Conservation (phyloP, 371 early-diverging fungal species). For the Mortierella sp. region DNA sequence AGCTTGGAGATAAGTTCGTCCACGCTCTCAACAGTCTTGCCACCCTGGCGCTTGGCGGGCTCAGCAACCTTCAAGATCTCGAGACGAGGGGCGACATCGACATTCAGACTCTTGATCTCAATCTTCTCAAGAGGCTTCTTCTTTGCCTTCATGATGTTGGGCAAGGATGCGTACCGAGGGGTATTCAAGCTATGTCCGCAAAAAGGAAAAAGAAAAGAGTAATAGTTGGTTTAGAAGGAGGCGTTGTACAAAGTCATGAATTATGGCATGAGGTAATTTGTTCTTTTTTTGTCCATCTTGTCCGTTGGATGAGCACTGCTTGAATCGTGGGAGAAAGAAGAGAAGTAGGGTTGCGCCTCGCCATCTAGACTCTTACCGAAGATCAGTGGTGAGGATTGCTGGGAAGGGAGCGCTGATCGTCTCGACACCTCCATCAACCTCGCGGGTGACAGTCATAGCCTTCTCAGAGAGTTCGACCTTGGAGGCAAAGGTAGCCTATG, state of each 20-base stretch:
- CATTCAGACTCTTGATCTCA: conserved; percentile 82
- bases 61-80: conserved; percentile 91
- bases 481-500: conserved; percentile 95
- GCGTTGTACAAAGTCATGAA: too few relatives aligned
- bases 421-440: conserved; percentile 98
- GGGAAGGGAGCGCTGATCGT: conserved; percentile 88
- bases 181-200: conserved; percentile 82
- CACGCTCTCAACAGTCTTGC: conserved; percentile 92
- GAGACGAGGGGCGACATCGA: conserved; percentile 88
- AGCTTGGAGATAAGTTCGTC: conserved; percentile 94
- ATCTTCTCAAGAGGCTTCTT: conserved; percentile 94
- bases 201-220: conserved; percentile 2
- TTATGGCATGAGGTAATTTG: too few relatives aligned
- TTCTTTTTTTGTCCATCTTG: too few relatives aligned
- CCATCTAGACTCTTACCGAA: conserved; percentile 90
- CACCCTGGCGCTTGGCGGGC: conserved; percentile 94
- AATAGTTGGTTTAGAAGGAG: neutral
- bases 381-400: conserved; percentile 95
- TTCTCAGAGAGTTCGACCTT: conserved; percentile 86
- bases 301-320: neutral
- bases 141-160: conserved; percentile 98
- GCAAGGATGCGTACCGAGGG: conserved; percentile 96
- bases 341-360: neutral
- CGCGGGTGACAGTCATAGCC: conserved; percentile 86
- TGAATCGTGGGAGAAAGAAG: neutral